phyloP scores from a whole-genome alignment of 495 filamentous ascomycete species.

The Daldinia concentrica region DNA sequence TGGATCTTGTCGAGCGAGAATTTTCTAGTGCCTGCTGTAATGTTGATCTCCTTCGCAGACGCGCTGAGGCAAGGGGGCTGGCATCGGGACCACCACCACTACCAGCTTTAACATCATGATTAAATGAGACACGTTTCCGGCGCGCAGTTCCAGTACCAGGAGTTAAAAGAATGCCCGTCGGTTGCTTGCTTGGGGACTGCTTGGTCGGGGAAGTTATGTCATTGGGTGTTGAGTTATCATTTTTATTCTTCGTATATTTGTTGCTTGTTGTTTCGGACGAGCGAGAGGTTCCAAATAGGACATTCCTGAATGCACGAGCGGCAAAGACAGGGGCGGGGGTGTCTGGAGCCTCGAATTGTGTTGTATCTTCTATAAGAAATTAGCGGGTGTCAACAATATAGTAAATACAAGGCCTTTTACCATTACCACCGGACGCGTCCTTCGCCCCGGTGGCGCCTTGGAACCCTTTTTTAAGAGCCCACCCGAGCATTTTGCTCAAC shows the following conservation, averaged over 20 bases:
- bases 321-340: constrained; percentile 96
- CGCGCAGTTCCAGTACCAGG: constrained; percentile 81
- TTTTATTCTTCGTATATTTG: constrained; percentile 13
- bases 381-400: constrained; percentile 18
- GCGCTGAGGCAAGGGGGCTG: constrained; percentile 63
- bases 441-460: constrained; percentile 45
- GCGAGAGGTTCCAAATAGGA: constrained; percentile 86
- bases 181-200: constrained; percentile 55
- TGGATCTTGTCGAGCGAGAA: constrained; percentile 48
- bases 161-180: constrained; percentile 79
- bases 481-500: constrained; percentile 62
- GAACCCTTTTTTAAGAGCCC: constrained; percentile 59
- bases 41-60: constrained; percentile 54
- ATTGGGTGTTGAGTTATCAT: constrained; percentile 9
- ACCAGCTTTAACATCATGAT: constrained; percentile 63
- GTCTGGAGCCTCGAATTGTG: constrained; percentile 75
- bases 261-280: constrained; percentile 25
- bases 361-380: constrained; percentile 51
- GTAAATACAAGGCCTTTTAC: constrained; percentile 31
- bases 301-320: constrained; percentile 89
- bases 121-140: constrained; percentile 91
- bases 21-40: constrained; percentile 65
- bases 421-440: constrained; percentile 44
- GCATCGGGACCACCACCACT: constrained; percentile 65
- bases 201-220: constrained; percentile 29